A percentile compares a stretch with the other conserved stretches of the same genome.
phyloP scores from a whole-genome alignment of 2,329 filamentous ascomycete species.

The Leptographium lundbergii region DNA sequence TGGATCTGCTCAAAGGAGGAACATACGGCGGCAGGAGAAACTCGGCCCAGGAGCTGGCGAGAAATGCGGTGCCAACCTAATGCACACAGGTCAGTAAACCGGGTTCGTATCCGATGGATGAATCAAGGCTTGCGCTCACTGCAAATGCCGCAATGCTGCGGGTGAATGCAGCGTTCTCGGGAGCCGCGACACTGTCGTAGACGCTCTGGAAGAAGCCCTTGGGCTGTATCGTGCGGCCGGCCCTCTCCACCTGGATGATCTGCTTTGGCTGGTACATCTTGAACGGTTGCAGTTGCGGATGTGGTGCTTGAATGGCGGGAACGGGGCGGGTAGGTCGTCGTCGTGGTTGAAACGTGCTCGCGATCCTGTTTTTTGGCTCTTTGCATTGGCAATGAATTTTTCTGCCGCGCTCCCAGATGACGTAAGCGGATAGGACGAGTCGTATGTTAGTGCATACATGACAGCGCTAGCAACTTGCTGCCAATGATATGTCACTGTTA shows the following conservation, averaged over 20 bases:
- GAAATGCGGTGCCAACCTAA: slow-evolving; percentile 44
- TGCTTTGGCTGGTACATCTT: slow-evolving; percentile 47
- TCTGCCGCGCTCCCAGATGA: not conserved
- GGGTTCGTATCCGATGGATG: not conserved
- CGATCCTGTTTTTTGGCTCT: not conserved
- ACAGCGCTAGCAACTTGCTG: not conserved
- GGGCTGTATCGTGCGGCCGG: slow-evolving; percentile 27
- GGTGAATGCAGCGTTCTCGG: slow-evolving; percentile 52
- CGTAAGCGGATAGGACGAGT: not conserved
- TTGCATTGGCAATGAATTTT: not conserved
- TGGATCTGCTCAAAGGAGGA: not conserved
- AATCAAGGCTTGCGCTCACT: slow-evolving; percentile 23
- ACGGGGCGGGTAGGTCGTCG: not conserved
- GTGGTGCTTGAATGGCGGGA: not conserved
- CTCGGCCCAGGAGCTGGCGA: slow-evolving; percentile 47
- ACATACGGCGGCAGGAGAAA: slow-evolving; percentile 38
- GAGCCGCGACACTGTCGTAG: slow-evolving; percentile 45
- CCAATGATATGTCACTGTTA: not conserved
- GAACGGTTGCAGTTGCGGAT: not conserved
- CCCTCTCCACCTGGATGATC: slow-evolving; percentile 36
- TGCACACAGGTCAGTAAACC: not conserved
- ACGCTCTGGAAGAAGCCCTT: slow-evolving; percentile 39
- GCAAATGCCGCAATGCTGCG: slow-evolving; percentile 48
- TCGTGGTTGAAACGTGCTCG: not conserved
- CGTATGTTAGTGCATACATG: not conserved